A percentile compares a stretch with the other conserved stretches of the same genome.
Conservation (phyloP, 2,329 filamentous ascomycete species). For the Thelonectria olida region DNA sequence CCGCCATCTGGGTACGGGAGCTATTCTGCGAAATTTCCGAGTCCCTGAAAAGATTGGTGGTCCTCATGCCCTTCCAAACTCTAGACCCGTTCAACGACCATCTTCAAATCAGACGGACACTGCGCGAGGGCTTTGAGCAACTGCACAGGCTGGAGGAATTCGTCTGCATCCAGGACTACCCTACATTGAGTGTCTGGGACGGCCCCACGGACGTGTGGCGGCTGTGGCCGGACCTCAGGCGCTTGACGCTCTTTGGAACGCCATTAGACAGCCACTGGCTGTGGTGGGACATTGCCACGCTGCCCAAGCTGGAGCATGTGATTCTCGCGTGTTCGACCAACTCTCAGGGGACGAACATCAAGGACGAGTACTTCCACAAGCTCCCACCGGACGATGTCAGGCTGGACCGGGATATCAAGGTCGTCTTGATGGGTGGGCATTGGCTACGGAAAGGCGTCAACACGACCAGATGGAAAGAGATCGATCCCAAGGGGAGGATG, state of each 20-base stretch:
- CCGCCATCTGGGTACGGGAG: slow-evolving; percentile 51
- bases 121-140: slow-evolving; percentile 56
- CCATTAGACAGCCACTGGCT: slow-evolving; percentile 49
- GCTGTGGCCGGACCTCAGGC: slow-evolving; percentile 52
- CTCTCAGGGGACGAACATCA: slow-evolving; percentile 47
- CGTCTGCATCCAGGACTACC: slow-evolving; percentile 56
- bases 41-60: slow-evolving; percentile 55
- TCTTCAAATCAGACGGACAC: slow-evolving; percentile 48
- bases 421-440: slow-evolving; percentile 45
- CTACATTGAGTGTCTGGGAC: slow-evolving; percentile 48
- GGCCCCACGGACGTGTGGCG: slow-evolving; percentile 52
- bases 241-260: slow-evolving; percentile 54
- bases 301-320: slow-evolving; percentile 50
- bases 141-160: slow-evolving; percentile 58
- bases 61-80: slow-evolving; percentile 58
- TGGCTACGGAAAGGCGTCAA: slow-evolving; percentile 35
- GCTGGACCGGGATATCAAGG: slow-evolving; percentile 40
- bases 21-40: slow-evolving; percentile 52
- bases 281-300: slow-evolving; percentile 50
- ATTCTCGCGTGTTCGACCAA: slow-evolving; percentile 52
- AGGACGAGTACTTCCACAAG: slow-evolving; percentile 52
- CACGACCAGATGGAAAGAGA: slow-evolving; percentile 44
- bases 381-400: slow-evolving; percentile 40
- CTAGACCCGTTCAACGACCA: slow-evolving; percentile 54
- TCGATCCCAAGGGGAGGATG: slow-evolving; percentile 49